Conservation (phyloP, 2,329 filamentous ascomycete genomes). For the Podosphaera fusca region DNA sequence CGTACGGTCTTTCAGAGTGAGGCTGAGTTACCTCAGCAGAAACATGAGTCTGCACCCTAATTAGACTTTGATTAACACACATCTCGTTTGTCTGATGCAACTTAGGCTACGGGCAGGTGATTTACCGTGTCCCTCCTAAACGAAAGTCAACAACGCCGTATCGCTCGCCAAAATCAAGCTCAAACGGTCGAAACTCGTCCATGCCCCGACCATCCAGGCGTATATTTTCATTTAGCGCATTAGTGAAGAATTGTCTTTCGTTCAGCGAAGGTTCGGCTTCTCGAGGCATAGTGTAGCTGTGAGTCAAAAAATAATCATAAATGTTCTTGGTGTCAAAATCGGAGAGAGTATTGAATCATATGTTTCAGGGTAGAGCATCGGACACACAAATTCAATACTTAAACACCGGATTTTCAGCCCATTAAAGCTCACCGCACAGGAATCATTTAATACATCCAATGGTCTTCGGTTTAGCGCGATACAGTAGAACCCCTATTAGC, state of each 20-base stretch:
- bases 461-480: too few species aligned
- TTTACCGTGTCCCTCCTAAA: constrained; percentile 69
- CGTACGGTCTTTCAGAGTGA: constrained; percentile 1
- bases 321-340: too few species aligned
- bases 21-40: constrained; percentile 47
- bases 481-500: too few species aligned
- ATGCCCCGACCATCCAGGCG: constrained; percentile 66
- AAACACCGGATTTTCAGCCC: too few species aligned
- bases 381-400: too few species aligned
- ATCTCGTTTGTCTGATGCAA: background rate
- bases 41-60: constrained; percentile 59
- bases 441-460: too few species aligned
- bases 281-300: constrained; percentile 44
- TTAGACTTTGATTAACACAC: too few species aligned
- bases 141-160: constrained; percentile 75
- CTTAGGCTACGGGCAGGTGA: too few species aligned
- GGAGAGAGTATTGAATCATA: too few species aligned
- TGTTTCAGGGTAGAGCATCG: too few species aligned
- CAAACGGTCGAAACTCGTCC: constrained; percentile 56
- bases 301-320: background rate
- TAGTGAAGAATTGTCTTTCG: constrained; percentile 65
- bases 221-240: constrained; percentile 59
- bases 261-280: constrained; percentile 78
- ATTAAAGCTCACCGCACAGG: too few species aligned
- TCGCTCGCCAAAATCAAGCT: constrained; percentile 68